A percentile compares a stretch with the other conserved stretches of the same genome.
Evolutionary conservation across 257 asterid species (phyloP).

Genomic region (Lycium ferocissimum): DNA sequence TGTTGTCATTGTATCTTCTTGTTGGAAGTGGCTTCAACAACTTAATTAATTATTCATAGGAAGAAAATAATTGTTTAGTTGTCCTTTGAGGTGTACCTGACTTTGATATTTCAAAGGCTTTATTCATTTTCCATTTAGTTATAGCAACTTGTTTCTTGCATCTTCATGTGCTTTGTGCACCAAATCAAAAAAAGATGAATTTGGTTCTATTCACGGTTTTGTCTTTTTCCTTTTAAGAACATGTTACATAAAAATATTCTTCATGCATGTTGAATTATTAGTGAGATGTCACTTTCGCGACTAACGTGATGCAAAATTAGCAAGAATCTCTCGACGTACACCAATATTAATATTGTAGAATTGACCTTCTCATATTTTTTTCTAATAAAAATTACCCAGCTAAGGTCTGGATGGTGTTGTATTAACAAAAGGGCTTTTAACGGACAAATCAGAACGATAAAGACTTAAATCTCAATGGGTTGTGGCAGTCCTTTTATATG

Average conservation of each 20-base stretch:
- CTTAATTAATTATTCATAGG: background rate
- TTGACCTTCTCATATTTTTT: background rate
- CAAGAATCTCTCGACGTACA: no score
- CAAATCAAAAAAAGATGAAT: background rate
- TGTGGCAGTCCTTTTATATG: no score
- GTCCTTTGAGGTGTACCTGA: background rate
- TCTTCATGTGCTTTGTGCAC: slow-evolving; percentile 9
- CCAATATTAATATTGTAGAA: background rate
- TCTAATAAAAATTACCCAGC: no score
- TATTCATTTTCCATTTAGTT: slow-evolving; percentile 16
- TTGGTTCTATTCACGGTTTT: background rate
- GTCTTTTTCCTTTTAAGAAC: background rate
- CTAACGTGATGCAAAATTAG: background rate
- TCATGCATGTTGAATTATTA: background rate
- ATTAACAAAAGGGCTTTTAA: no score
- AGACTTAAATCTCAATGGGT: no score
- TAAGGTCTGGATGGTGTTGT: no score
- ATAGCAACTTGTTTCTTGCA: background rate
- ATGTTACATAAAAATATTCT: background rate
- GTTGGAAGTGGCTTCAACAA: background rate
- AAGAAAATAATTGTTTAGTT: slow-evolving; percentile 11
- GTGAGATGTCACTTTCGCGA: background rate
- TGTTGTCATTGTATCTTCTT: slow-evolving; percentile 27
- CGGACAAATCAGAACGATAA: no score
- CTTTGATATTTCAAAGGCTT: slow-evolving; percentile 12